Conservation (phyloP, 352 stramenopile species). For the Phytophthora agathidicida region DNA sequence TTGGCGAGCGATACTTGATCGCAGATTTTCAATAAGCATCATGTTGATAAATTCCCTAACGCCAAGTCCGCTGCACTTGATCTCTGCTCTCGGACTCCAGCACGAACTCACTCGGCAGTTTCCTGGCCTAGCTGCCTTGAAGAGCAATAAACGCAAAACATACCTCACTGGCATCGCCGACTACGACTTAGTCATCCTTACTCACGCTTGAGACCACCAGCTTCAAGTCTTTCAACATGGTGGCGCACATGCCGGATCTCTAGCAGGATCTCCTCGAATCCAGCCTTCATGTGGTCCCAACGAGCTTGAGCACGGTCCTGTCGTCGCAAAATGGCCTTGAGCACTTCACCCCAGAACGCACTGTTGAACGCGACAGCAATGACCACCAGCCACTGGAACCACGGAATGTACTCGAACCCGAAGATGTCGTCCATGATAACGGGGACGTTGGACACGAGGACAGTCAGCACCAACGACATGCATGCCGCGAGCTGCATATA, state of each 20-base stretch:
- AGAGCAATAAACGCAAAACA: slow-evolving; percentile 12
- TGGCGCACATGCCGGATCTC: slow-evolving; percentile 69
- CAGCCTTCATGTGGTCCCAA: slow-evolving; percentile 54
- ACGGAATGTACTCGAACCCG: slow-evolving; percentile 70
- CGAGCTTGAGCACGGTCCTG: slow-evolving; percentile 40
- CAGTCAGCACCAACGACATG: slow-evolving; percentile 60
- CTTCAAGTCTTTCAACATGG: slow-evolving; percentile 59
- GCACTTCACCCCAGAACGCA: slow-evolving; percentile 62
- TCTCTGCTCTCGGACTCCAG: not conserved
- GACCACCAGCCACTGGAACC: slow-evolving; percentile 60
- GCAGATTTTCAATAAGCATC: no score
- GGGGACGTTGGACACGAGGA: slow-evolving; percentile 59
- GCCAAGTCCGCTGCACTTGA: not conserved
- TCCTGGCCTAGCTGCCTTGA: slow-evolving; percentile 1
- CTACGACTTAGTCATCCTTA: slow-evolving; percentile 12
- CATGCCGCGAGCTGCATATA: slow-evolving; percentile 62
- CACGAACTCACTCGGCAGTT: no score
- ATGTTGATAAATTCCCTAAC: slow-evolving; percentile 19
- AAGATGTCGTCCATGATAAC: slow-evolving; percentile 71
- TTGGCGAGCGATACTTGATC: no score
- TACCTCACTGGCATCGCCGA: not conserved
- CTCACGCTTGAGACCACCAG: slow-evolving; percentile 28
- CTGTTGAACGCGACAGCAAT: slow-evolving; percentile 48
- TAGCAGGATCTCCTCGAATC: slow-evolving; percentile 62
- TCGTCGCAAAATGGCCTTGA: slow-evolving; percentile 52